Evolutionary conservation across 495 filamentous ascomycete species (phyloP), one percentile per base, ranked within the genome.

Genomic region (Lindgomyces ingoldianus): DNA sequence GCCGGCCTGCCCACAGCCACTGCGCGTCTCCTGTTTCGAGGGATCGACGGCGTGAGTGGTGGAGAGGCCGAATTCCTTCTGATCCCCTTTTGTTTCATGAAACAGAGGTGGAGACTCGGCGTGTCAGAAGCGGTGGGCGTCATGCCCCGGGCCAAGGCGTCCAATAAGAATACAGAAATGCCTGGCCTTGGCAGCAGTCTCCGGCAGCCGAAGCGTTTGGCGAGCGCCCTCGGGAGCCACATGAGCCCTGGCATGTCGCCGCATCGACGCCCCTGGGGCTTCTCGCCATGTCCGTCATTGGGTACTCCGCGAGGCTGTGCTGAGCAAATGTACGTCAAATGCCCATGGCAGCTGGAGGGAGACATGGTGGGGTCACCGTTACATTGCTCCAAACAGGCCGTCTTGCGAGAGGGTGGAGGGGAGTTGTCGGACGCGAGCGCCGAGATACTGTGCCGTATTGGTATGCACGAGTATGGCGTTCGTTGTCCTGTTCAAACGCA

Each of bases 81-180:
- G n/a, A 22, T 39, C 60, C 50, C 27, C 9, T 44, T 26, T 21
- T 61, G 64, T 67, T 65, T 61, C 64, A 51, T 62, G 57, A 67
- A 67, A 67, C 57, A 44, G 41, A 39, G 9, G 64, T 67, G 64
- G 57, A 39, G 33, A 41, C 51, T 61, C 61, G 64, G 25, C 8
- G 64, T 45, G 64, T 67, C 57, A 67, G 57, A 61, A 2, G 18
- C 18, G 9, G 10, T 16, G 27, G 26, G 42, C 42, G 30, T 57
- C 16, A 25, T 49, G 57, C 44, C 50, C 12, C 8, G 57, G 25
- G 2, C 1, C 3, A 4, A 21, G 41, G 44, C 30, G 45, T 12
- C 57, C 64, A 54, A 61, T 61, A 6, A 57, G 18, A 12, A 2
- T 9, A 16, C 8, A 1, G 9, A 12, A 14, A 26, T 39, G 14